Evolutionary conservation across 345 rosid species (phyloP).

Genomic region (Eutrema japonicum): DNA sequence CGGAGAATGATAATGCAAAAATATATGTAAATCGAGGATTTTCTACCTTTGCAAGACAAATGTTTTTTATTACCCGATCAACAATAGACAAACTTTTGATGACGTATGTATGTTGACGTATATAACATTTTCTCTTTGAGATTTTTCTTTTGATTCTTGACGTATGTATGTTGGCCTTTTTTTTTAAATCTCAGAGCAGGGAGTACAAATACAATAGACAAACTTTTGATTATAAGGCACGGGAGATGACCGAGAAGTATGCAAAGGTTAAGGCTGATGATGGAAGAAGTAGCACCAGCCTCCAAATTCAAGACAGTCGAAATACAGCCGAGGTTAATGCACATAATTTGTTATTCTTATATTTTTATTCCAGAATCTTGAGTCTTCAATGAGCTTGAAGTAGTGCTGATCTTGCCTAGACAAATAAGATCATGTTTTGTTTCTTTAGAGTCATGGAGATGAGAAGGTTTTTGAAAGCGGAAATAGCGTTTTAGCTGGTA

Average conservation of each 20-base stretch:
- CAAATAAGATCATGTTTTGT: background rate
- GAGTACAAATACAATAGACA: constrained; percentile 83
- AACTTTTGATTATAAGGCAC: constrained; percentile 69
- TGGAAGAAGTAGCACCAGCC: constrained; percentile 38
- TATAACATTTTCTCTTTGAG: background rate
- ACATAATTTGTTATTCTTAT: background rate
- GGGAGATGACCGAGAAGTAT: constrained; percentile 67
- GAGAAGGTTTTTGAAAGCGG: constrained; percentile 39
- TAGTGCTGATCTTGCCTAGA: background rate
- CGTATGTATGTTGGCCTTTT: background rate
- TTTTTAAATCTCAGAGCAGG: constrained; percentile 57
- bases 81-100: too few species aligned
- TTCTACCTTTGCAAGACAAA: too few species aligned
- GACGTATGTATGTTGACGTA: too few species aligned
- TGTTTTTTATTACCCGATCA: too few species aligned
- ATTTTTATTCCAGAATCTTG: too few species aligned
- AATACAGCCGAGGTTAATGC: constrained; percentile 37
- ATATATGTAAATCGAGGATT: too few species aligned
- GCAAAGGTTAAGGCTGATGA: constrained; percentile 55
- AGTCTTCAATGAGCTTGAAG: background rate
- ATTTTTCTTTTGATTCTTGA: background rate
- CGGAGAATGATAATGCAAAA: too few species aligned
- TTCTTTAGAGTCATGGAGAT: constrained; percentile 47
- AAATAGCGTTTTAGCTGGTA: constrained; percentile 31
- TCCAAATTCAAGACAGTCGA: constrained; percentile 38